These are phyloP conservation scores for Phascolomyces articulosus DNA, from an alignment of 371 early-diverging fungal genomes.

Conservation along the genomic window DNA sequence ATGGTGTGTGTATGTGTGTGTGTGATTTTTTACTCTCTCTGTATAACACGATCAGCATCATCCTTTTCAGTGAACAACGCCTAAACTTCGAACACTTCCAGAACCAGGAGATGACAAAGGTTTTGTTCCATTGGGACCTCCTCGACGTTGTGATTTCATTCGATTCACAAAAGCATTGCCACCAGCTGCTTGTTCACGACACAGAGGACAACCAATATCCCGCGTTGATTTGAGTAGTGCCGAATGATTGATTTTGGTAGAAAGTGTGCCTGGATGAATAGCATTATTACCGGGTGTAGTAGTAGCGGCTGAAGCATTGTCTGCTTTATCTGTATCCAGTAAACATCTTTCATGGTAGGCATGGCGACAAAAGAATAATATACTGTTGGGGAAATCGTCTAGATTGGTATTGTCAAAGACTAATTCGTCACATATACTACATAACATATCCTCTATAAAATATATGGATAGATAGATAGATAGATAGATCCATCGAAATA, in stretches of 20 bases:
- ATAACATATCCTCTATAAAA: constrained; percentile 59
- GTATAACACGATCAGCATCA: too few relatives aligned
- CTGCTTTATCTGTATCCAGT: constrained; percentile 25
- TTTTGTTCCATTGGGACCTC: constrained; percentile 1
- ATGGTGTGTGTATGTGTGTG: too few relatives aligned
- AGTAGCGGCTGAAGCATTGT: constrained; percentile 7
- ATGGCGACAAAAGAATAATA: constrained; percentile 81
- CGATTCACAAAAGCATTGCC: constrained; percentile 55
- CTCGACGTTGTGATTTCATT: constrained; percentile 43
- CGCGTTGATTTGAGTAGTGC: constrained; percentile 54
- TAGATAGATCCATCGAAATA: not conserved
- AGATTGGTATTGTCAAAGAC: constrained; percentile 48
- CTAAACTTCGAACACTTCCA: constrained; percentile 42
- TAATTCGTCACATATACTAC: constrained; percentile 64
- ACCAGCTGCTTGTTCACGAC: constrained; percentile 57
- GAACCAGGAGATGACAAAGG: constrained; percentile 17
- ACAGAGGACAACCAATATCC: constrained; percentile 57
- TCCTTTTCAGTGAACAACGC: constrained; percentile 37
- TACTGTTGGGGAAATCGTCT: constrained; percentile 40
- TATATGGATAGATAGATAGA: too few relatives aligned
- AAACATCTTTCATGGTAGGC: constrained; percentile 74
- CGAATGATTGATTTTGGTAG: constrained; percentile 59
- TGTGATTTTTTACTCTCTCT: too few relatives aligned
- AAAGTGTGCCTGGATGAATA: constrained; percentile 33
- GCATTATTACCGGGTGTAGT: constrained; percentile 21